Evolutionary conservation across 2,329 filamentous ascomycete genomes (phyloP).

Genomic region (Cryoendolithus antarcticus): DNA sequence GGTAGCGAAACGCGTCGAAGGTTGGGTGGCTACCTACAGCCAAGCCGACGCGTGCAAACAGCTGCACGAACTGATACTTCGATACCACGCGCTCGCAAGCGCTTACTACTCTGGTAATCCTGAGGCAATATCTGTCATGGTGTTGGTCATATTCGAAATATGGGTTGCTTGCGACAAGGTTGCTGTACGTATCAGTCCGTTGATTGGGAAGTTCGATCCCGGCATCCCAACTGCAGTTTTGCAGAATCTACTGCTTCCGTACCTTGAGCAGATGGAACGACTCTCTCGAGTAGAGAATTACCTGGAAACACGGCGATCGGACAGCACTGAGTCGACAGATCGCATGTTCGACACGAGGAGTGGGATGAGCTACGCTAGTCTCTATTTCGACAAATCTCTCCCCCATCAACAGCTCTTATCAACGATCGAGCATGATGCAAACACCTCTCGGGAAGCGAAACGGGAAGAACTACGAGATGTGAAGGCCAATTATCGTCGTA

Average conservation of each 20-base stretch:
- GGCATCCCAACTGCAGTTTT: conserved; percentile 39
- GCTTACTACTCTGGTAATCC: conserved; percentile 32
- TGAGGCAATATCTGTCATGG: conserved; percentile 38
- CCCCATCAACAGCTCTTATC: conserved; percentile 14
- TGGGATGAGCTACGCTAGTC: conserved; percentile 28
- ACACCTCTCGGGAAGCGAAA: conserved; percentile 22
- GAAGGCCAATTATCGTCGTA: conserved; percentile 26
- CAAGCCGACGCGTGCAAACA: conserved; percentile 4
- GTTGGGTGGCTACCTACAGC: conserved; percentile 5
- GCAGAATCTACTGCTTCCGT: conserved; percentile 43
- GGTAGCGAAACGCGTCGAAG: conserved; percentile 8
- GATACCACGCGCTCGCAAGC: conserved; percentile 11
- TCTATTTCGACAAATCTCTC: conserved; percentile 30
- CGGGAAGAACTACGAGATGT: conserved; percentile 25
- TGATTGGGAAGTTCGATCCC: conserved; percentile 42
- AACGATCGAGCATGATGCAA: conserved; percentile 25
- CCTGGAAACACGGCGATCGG: conserved; percentile 27
- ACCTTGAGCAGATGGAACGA: conserved; percentile 35
- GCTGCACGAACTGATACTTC: conserved; percentile 5
- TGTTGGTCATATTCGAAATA: conserved; percentile 44
- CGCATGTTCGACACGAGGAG: conserved; percentile 36
- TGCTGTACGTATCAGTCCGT: conserved; percentile 30
- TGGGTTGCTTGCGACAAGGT: conserved; percentile 46
- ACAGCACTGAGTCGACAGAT: conserved; percentile 19
- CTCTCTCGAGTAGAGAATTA: conserved; percentile 40